A percentile compares a stretch with the other conserved stretches of the same genome.
Evolutionary conservation across 2,329 filamentous ascomycete genomes (phyloP).

Genomic region (Exutisphaerella laricina): DNA sequence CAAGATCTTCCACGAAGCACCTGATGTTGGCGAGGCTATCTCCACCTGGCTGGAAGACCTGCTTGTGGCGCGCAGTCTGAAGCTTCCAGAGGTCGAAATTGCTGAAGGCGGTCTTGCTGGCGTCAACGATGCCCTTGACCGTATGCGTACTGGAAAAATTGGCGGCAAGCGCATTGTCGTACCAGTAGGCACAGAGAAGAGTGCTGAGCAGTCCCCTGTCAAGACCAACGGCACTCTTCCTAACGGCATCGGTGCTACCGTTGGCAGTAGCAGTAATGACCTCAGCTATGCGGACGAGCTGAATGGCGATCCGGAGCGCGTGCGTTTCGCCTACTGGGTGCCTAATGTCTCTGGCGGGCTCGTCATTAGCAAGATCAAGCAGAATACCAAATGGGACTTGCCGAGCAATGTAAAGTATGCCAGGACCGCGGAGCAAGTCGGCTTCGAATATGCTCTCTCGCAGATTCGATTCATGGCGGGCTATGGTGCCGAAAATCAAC

Average conservation of each 20-base stretch:
- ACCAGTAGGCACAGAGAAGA: conserved; percentile 25
- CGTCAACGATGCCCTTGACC: conserved; percentile 63
- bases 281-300: conserved; percentile 35
- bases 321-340: conserved; percentile 51
- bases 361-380: conserved; percentile 49
- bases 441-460: conserved; percentile 49
- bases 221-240: conserved; percentile 13
- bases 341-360: conserved; percentile 51
- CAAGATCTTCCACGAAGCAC: conserved; percentile 67
- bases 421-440: conserved; percentile 43
- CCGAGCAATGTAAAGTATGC: conserved; percentile 47
- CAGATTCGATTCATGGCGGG: conserved; percentile 52
- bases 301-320: conserved; percentile 40
- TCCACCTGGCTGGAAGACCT: conserved; percentile 63
- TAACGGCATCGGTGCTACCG: conserved; percentile 16
- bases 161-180: conserved; percentile 67
- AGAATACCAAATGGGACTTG: conserved; percentile 47
- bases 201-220: conserved; percentile 8
- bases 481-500: conserved; percentile 41
- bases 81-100: conserved; percentile 60
- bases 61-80: conserved; percentile 49
- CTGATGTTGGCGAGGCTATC: conserved; percentile 56
- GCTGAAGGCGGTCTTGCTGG: conserved; percentile 58
- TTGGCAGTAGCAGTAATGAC: conserved; percentile 15
- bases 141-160: conserved; percentile 59